Conservation (phyloP, 176 grass and related monocot species). For the Lolium multiflorum region DNA sequence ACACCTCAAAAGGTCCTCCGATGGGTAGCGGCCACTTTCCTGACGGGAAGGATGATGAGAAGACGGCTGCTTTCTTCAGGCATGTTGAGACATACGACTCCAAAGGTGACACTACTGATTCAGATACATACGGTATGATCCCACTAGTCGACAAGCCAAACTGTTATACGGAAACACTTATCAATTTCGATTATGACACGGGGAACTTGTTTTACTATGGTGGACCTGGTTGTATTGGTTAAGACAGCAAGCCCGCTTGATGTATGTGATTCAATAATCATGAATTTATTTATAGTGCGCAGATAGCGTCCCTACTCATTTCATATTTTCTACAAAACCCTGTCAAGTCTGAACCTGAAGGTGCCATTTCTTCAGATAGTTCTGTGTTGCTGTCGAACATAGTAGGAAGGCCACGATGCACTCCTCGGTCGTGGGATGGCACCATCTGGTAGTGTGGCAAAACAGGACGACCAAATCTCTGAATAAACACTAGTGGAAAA, state of each 20-base stretch:
- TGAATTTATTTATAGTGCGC: too few relatives aligned
- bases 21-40: conserved; percentile 57
- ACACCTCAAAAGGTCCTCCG: conserved; percentile 23
- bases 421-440: too few relatives aligned
- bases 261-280: background rate
- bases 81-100: conserved; percentile 13
- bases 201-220: conserved; percentile 15
- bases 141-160: background rate
- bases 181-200: background rate
- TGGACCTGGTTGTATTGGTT: conserved; percentile 16
- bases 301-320: too few relatives aligned
- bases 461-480: too few relatives aligned
- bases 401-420: too few relatives aligned
- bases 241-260: background rate
- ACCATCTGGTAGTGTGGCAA: too few relatives aligned
- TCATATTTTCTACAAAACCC: too few relatives aligned
- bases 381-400: too few relatives aligned
- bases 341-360: too few relatives aligned
- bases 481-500: too few relatives aligned
- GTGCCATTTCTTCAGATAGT: too few relatives aligned
- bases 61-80: conserved; percentile 39
- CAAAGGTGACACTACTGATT: background rate
- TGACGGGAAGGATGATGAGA: background rate
- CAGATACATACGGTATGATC: background rate
- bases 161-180: background rate